These are phyloP conservation scores for sweet orange (Citrus sinensis) DNA, from an alignment of 345 rosid species.

Conservation along the genomic window DVS_A1.0 CM039162.1:22875001-22875500, in stretches of 20 bases:
- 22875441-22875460: neutral
- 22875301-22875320: constrained; percentile 99
- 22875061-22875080: constrained; percentile 15
- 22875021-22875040: constrained; percentile 98
- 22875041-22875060: constrained; percentile 97
- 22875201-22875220: neutral
- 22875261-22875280: constrained; percentile 97
- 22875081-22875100: constrained; percentile 18
- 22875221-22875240: neutral
- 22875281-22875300: constrained; percentile 99
- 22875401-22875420: constrained; percentile 2
- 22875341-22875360: constrained; percentile 69
- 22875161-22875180: neutral
- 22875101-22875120: neutral
- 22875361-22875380: constrained; percentile 4
- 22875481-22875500: neutral
- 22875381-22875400: neutral
- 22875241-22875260: constrained; percentile 24
- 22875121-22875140: neutral
- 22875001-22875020: constrained; percentile 95
- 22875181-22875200: neutral
- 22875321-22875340: constrained; percentile 97
- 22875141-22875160: neutral
- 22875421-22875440: neutral
- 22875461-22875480: neutral